Conservation (phyloP, 441 rosid species). For the Euphorbia celastroides region DNA sequence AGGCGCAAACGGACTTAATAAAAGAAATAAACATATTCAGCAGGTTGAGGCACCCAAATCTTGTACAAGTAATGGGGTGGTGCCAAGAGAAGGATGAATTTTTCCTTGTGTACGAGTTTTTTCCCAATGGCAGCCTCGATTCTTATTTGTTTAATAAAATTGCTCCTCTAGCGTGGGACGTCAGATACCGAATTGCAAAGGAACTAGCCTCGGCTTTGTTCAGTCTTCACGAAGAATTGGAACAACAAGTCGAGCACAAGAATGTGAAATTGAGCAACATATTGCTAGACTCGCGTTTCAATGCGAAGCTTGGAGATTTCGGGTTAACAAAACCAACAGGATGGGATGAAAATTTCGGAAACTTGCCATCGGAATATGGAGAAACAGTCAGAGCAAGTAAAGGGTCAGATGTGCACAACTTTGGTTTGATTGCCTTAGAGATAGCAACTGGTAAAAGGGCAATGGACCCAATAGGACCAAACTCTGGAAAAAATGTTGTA, state of each 20-base stretch:
- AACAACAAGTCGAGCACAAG: slow-evolving; percentile 37
- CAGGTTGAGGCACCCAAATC: slow-evolving; percentile 3
- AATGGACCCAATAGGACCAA: slow-evolving; percentile 9
- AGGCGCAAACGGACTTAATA: not conserved
- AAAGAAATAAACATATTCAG: not conserved
- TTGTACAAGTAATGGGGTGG: not conserved
- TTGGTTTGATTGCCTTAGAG: slow-evolving; percentile 40
- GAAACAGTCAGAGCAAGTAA: slow-evolving; percentile 27
- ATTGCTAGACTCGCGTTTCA: slow-evolving; percentile 35
- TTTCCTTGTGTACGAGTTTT: not conserved
- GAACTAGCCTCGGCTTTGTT: slow-evolving; percentile 19
- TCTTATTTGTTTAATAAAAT: not conserved
- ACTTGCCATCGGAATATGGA: slow-evolving; percentile 27
- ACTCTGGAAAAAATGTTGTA: slow-evolving; percentile 3
- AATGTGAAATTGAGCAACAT: slow-evolving; percentile 35
- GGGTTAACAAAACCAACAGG: slow-evolving; percentile 30
- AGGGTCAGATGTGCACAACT: slow-evolving; percentile 29
- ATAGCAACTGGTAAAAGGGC: slow-evolving; percentile 35
- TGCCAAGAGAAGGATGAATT: slow-evolving; percentile 5
- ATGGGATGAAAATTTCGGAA: slow-evolving; percentile 24
- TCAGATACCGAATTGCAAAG: not conserved
- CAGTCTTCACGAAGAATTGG: slow-evolving; percentile 37
- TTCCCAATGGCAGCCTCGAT: not conserved
- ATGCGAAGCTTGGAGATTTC: slow-evolving; percentile 31
- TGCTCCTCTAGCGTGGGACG: not conserved